Conservation (phyloP, 345 rosid species). For the Triadica sebifera region DNA sequence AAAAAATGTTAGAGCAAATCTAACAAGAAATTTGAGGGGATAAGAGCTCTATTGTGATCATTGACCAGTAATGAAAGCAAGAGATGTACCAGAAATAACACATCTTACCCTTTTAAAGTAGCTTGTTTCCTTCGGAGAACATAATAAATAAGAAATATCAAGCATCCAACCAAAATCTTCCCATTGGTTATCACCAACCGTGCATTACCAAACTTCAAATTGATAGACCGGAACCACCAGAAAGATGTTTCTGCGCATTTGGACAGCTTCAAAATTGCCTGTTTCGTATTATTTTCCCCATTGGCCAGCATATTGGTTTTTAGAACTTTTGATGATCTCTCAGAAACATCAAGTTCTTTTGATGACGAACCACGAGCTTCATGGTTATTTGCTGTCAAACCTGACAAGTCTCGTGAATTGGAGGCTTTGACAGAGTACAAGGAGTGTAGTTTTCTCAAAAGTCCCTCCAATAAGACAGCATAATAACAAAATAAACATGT, state of each 20-base stretch:
- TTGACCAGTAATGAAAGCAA: not conserved
- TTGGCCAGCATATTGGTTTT: constrained; percentile 21
- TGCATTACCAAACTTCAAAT: constrained; percentile 50
- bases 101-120: constrained; percentile 48
- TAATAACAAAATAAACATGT: not conserved
- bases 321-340: constrained; percentile 27
- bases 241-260: constrained; percentile 29
- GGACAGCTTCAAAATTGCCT: constrained; percentile 42
- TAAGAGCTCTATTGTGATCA: too few relatives aligned
- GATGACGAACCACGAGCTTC: constrained; percentile 26
- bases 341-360: constrained; percentile 28
- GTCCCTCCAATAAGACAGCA: constrained; percentile 41
- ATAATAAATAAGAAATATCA: constrained; percentile 48
- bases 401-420: constrained; percentile 23
- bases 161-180: constrained; percentile 54
- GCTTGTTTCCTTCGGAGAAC: constrained; percentile 51
- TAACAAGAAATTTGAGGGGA: too few relatives aligned
- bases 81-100: not conserved
- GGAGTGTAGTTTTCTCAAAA: constrained; percentile 73
- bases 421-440: constrained; percentile 41
- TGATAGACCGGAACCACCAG: constrained; percentile 61
- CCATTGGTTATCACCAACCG: constrained; percentile 44
- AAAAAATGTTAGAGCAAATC: too few relatives aligned
- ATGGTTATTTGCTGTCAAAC: constrained; percentile 13
- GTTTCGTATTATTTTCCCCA: constrained; percentile 24